Base-by-base conservation (phyloP, 805 yeast species). In the Candida ovalis region DNA sequence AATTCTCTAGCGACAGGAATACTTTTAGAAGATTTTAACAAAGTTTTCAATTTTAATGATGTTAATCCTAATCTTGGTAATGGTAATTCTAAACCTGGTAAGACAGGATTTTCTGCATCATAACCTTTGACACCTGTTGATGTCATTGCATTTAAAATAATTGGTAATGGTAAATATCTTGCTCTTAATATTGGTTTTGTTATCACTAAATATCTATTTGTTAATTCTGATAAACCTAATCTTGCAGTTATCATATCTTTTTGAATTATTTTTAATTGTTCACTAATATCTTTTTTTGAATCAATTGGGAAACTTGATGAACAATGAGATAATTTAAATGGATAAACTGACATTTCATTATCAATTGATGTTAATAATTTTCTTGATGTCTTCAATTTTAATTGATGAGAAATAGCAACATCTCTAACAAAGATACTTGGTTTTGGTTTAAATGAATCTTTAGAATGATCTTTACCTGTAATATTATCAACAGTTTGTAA, bases 391-490 rank as follows among this genome's bases (percentile, higher is more conserved):
- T 78, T 83, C 58, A 92, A 73, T 62, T 84, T 89, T 62, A 92
- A 77, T 49, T 80, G 84, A 64, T 91, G 88, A 39, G 77, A 73
- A 51, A 88, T 80, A n/a, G 95, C 87, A 65, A 82, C 88, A 68
- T 92, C 98, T 67, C 99, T 81, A 49, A 88, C 78, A 66, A 74
- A 88, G 42, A 90, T 76, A 39, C 94, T 81, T 42, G 91, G 82
- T 66, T 77, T 82, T 42, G 82, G 78, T 51, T 73, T 74, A 55
- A 84, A 70, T 23, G 74, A 67, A 40, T 72, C 70, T 17, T 75
- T 72, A 42, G 75, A 75, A 58, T 82, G 76, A 57, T 82, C 79
- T 56, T 79, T 75, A 50, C 90, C 90, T 3, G 81, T 69, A 60
- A 71, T 80, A 36, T 80, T 74, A 62, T 86, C 91, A 41, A 85